Base-by-base conservation (phyloP, 2,329 filamentous ascomycete species). In the Rhinocladiella similis region DNA sequence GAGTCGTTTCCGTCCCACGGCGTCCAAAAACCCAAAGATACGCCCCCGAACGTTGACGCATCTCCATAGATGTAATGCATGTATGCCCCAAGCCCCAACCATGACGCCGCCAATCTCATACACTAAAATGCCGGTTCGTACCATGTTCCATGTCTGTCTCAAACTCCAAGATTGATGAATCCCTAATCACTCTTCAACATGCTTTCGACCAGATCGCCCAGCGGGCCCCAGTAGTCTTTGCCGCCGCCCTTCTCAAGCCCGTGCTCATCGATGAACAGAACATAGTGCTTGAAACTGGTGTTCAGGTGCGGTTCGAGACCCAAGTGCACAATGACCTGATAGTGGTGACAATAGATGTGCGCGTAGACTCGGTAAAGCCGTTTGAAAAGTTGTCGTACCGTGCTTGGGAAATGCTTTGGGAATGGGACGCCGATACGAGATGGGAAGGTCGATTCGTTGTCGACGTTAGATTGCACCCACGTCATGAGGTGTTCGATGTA, bases 281-380 rank as follows among this genome's bases (percentile, higher is more conserved):
- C 94, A 70, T 97, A 99, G 75, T 99, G 94, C 82, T 99, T 99
- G 85, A 99, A 99, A 76, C 91, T 96, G 13, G 94, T 99, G 77
- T 99, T 99, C 64, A 99, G 83, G 74, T 99, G 94, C 43, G 95
- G 92, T 75, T 99, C 94, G 56, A 99, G 83, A 19, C 94, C 94
- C 38, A 99, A 83, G 72, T 97, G 91, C 57, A 95, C 89, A 65
- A 99, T 88, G 64, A 99, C 92, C 35, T 92, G 92, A 76, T 99
- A 99, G 78, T 99, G 94, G 75, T 99, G 94, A 80, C 95, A 99
- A 84, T 99, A 99, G 67, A 99, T 96, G 77, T 99, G 94, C 42
- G 94, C 94, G 73, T 99, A 99, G 61, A 99, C 93, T 65, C 94
- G 89, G 77, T 97, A 99, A 78, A 99, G 88, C 70, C 94, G 89